Evolutionary conservation across 805 yeast species (phyloP).

Genomic region (Lachancea waltii): DNA sequence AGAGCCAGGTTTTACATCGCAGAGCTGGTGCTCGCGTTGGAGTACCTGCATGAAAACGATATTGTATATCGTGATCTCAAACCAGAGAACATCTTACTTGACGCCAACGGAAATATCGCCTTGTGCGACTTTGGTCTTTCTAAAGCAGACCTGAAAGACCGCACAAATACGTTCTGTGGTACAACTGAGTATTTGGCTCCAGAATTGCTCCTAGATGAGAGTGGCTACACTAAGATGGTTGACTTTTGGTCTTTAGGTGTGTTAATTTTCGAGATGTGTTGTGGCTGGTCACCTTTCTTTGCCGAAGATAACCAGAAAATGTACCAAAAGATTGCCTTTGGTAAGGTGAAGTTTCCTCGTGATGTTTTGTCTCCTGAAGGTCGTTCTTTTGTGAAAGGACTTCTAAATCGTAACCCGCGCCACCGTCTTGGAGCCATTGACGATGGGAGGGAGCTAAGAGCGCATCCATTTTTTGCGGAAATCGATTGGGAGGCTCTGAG

Average conservation of each 20-base stretch:
- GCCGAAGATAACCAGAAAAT: conserved; percentile 97
- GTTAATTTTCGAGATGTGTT: conserved; percentile 95
- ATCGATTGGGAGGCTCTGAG: conserved; percentile 81
- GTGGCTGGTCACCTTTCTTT: conserved; percentile 99
- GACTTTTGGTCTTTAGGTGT: conserved; percentile 99
- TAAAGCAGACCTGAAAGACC: conserved; percentile 82
- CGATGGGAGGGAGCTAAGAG: conserved; percentile 88
- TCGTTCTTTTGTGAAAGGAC: conserved; percentile 89
- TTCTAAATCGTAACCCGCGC: conserved; percentile 89
- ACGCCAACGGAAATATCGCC: conserved; percentile 96
- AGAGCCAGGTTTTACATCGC: conserved; percentile 97
- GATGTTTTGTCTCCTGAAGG: conserved; percentile 92
- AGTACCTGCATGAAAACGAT: conserved; percentile 90
- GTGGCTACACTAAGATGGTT: conserved; percentile 97
- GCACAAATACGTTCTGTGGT: conserved; percentile 96
- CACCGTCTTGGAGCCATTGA: conserved; percentile 88
- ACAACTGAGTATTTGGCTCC: conserved; percentile 98
- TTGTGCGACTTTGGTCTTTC: conserved; percentile 96
- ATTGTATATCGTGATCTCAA: conserved; percentile 95
- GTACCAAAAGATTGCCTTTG: conserved; percentile 98
- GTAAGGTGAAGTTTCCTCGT: conserved; percentile 94
- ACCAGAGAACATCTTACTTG: conserved; percentile 92
- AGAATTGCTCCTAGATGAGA: conserved; percentile 88
- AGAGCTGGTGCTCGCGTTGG: conserved; percentile 86
- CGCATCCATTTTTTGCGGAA: conserved; percentile 87